These are phyloP conservation scores for Cucumis melo DNA, from an alignment of 306 rosid species.

Conservation along the genomic window DNA sequence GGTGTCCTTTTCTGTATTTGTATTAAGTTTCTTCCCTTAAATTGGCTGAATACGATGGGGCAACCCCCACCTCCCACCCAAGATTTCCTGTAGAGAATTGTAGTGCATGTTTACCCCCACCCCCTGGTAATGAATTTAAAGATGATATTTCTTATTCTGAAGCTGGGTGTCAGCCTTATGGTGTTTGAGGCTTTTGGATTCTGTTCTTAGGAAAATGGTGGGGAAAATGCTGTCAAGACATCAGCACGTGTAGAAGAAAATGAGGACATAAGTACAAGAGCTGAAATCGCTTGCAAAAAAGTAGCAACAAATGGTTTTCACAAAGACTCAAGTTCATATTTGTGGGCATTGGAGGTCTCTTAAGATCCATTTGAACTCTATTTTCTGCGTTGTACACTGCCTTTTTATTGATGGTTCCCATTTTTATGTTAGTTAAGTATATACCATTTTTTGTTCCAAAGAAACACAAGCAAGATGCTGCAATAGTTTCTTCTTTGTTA, in stretches of 20 bases:
- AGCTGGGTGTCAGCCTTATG: neutral
- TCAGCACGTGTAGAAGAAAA: neutral
- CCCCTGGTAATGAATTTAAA: neutral
- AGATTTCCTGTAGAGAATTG: too few species aligned
- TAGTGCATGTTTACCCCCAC: neutral
- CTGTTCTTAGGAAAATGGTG: constrained; percentile 6
- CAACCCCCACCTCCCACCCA: too few species aligned
- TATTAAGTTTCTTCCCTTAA: neutral
- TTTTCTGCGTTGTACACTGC: neutral
- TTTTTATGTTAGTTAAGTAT: neutral
- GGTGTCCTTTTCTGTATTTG: neutral
- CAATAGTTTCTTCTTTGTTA: neutral
- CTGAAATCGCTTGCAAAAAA: constrained; percentile 1
- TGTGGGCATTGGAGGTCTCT: constrained; percentile 7
- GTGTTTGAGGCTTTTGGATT: neutral
- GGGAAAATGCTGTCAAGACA: neutral
- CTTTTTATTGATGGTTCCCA: neutral
- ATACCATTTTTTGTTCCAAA: neutral
- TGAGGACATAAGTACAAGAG: neutral
- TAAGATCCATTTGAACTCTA: neutral
- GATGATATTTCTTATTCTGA: neutral
- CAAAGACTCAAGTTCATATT: constrained; percentile 2
- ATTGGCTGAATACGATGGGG: neutral
- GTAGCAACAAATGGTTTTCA: neutral
- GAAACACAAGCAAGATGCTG: neutral